A percentile compares a stretch with the other conserved stretches of the same genome.
These are phyloP conservation scores for Vitis hybrid DNA, from an alignment of 177 flowering plant genomes.

Conservation along the genomic window DNA sequence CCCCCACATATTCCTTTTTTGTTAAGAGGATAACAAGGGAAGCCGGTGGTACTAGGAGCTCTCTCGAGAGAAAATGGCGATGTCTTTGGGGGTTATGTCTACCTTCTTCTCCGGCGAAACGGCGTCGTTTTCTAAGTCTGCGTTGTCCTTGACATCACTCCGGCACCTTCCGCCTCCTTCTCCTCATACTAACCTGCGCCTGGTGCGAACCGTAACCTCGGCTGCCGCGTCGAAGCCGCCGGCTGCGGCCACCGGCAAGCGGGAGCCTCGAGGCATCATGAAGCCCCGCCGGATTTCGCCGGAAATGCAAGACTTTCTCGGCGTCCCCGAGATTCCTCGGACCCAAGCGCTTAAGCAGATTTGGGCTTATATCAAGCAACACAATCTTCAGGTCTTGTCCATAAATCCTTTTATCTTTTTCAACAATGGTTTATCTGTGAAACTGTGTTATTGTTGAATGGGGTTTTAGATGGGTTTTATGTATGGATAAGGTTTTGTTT, in stretches of 20 bases:
- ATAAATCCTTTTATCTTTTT: background rate
- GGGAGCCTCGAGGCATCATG: conserved; percentile 66
- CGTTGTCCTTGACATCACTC: conserved; percentile 10
- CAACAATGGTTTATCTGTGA: background rate
- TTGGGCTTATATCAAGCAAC: conserved; percentile 83
- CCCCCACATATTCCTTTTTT: too few relatives aligned
- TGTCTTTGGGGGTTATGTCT: conserved; percentile 26
- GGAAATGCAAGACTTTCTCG: conserved; percentile 70
- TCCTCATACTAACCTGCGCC: conserved; percentile 25
- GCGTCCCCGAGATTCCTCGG: conserved; percentile 69
- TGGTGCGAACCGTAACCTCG: conserved; percentile 26
- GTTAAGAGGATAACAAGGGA: too few relatives aligned
- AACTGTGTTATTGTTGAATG: background rate
- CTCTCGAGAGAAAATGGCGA: conserved; percentile 17
- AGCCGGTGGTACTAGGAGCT: background rate
- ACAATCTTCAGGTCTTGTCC: conserved; percentile 71
- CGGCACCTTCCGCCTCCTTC: background rate
- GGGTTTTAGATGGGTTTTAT: conserved; percentile 10
- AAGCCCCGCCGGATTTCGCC: conserved; percentile 71
- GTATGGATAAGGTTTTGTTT: background rate
- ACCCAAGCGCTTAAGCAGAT: conserved; percentile 80
- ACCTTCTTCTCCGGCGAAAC: conserved; percentile 18
- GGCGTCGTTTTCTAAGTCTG: conserved; percentile 10
- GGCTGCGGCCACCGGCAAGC: conserved; percentile 28
- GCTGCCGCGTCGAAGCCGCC: conserved; percentile 46